Conservation (phyloP, 2,329 filamentous ascomycete genomes). For the Chrysosporium keratinophilum region DNA sequence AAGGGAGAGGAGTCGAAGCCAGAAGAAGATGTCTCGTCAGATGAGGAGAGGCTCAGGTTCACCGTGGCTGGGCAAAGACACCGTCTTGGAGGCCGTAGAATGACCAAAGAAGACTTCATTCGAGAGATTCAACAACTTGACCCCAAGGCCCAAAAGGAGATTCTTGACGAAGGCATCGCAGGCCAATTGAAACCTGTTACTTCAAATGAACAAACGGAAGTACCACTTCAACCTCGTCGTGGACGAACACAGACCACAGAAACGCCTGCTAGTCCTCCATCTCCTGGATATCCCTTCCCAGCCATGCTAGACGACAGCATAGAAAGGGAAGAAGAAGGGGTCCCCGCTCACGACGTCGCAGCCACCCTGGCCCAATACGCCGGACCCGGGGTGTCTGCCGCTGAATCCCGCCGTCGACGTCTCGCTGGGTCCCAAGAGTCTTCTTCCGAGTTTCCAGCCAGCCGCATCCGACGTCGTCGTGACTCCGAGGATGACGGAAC, state of each 20-base stretch:
- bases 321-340: constrained; percentile 16
- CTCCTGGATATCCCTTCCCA: neutral
- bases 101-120: constrained; percentile 57
- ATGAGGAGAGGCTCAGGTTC: constrained; percentile 46
- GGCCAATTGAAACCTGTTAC: constrained; percentile 32
- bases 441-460: constrained; percentile 5
- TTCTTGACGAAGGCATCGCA: constrained; percentile 35
- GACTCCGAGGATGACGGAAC: constrained; percentile 38
- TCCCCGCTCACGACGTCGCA: constrained; percentile 29
- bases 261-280: neutral
- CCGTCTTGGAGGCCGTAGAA: constrained; percentile 44
- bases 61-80: constrained; percentile 44
- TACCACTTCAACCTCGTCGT: neutral
- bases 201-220: constrained; percentile 19
- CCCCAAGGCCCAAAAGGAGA: constrained; percentile 45
- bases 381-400: constrained; percentile 23
- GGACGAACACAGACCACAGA: neutral
- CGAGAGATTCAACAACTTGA: constrained; percentile 51
- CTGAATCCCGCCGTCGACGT: constrained; percentile 15
- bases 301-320: constrained; percentile 19
- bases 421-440: neutral
- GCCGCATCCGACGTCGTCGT: constrained; percentile 12
- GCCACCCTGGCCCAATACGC: constrained; percentile 31
- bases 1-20: constrained; percentile 25
- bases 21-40: constrained; percentile 26